Evolutionary conservation across 805 yeast genomes (phyloP).

Genomic region (Hanseniaspora jakobsenii): DNA sequence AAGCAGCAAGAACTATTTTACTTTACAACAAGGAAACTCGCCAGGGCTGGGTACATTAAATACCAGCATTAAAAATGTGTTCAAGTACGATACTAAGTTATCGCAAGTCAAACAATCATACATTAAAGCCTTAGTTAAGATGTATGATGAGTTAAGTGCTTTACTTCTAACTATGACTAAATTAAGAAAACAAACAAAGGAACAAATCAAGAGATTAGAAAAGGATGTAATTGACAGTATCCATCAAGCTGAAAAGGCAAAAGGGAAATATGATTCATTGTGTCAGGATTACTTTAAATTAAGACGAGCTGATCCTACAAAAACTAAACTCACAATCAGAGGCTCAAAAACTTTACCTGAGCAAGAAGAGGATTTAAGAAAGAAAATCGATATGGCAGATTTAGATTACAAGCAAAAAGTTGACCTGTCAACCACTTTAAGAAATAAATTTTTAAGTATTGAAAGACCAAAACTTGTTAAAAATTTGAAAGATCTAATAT

Average conservation of each 20-base stretch:
- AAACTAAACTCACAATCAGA: constrained; percentile 70
- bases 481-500: constrained; percentile 59
- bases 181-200: constrained; percentile 66
- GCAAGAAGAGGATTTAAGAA: constrained; percentile 79
- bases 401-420: constrained; percentile 74
- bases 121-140: constrained; percentile 65
- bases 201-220: constrained; percentile 68
- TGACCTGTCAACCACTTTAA: constrained; percentile 53
- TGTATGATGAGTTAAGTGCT: constrained; percentile 74
- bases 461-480: constrained; percentile 69
- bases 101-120: constrained; percentile 61
- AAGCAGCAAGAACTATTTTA: constrained; percentile 41
- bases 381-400: constrained; percentile 75
- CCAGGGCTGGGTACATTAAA: constrained; percentile 43
- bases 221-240: constrained; percentile 78
- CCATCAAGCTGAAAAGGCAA: constrained; percentile 76
- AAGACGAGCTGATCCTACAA: constrained; percentile 68
- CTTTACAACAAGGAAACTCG: constrained; percentile 18
- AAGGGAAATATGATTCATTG: constrained; percentile 57
- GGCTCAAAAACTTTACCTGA: constrained; percentile 62
- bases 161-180: constrained; percentile 58
- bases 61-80: constrained; percentile 50
- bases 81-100: constrained; percentile 68
- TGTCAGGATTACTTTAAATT: constrained; percentile 81
- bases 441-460: constrained; percentile 56